Evolutionary conservation across 169 alveolate genomes (phyloP), one percentile per base, ranked within the genome.

Genomic region (Babesia ovata): DNA sequence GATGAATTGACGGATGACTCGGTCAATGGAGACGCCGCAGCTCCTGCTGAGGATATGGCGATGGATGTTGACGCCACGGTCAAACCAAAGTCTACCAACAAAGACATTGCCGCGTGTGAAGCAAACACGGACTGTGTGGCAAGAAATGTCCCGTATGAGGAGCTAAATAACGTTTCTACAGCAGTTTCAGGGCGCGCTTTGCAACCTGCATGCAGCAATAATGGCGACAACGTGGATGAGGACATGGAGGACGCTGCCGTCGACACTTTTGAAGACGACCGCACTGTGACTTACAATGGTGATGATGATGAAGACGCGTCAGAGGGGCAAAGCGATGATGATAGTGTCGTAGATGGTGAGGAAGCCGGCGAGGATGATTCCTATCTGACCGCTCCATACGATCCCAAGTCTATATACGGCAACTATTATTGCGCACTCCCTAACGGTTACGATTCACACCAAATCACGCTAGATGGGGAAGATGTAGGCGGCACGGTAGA

Each of bases 331-430:
- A 4, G 12, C 46, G 70, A 61, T 22, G 50, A 12, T 39, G 53
- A 26, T 6, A 13, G 19, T 17, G 46, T 0, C 28, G 50, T 29
- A 13, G n/a, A 19, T 19, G 63, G 28, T 22, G 45, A 4, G 19
- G 63, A 16, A 21, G 10, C 63, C 21, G 39, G 10, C 4, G 28
- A n/a, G 39, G 39, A 62, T 8, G 49, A 42, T 26, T 10, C 59
- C 22, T 22, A 46, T 21, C 3, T 60, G 24, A 0, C 19, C n/a
- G 50, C 14, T 8, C 1, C 44, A 14, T 70, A 53, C 49, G 84
- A 79, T 56, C 82, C 84, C 12, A 50, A 79, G 3, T 52, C 63
- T 4, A 70, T 79, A 60, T 79, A 21, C 28, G 87, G 87, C 44
- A 79, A 79, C 44, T 79, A 79, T 24, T 70, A 79, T 50, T 57